A percentile compares a stretch with the other conserved stretches of the same genome.
phyloP scores from a whole-genome alignment of 768 basidiomycete species.

The Erythrobasidium yunnanense region DNA sequence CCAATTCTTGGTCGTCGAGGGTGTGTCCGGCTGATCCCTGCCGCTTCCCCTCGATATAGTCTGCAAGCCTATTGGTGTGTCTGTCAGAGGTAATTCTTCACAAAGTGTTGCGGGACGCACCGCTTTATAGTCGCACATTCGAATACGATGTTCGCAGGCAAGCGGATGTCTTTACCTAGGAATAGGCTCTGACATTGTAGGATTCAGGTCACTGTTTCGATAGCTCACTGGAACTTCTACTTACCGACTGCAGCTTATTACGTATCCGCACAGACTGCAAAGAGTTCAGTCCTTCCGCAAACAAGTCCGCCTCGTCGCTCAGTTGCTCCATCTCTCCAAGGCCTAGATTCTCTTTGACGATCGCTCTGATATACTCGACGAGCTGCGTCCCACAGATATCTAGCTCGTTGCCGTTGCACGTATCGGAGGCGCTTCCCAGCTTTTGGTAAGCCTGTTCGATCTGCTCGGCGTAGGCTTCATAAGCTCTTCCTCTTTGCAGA shows the following conservation, averaged over 20 bases:
- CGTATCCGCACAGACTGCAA: conserved; percentile 39
- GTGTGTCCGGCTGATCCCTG: not conserved
- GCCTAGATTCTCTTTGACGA: not conserved
- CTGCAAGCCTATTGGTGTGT: conserved; percentile 1
- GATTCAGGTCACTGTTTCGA: not conserved
- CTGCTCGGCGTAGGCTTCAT: conserved; percentile 38
- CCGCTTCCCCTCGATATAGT: conserved; percentile 6
- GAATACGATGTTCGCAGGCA: conserved; percentile 40
- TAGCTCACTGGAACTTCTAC: not conserved
- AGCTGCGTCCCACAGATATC: too few relatives aligned
- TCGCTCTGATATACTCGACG: not conserved
- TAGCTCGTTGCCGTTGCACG: too few relatives aligned
- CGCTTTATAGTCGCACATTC: conserved; percentile 36
- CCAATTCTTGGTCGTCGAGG: not conserved
- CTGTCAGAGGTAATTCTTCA: not conserved
- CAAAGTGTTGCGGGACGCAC: conserved; percentile 1
- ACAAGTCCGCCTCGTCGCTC: conserved; percentile 38
- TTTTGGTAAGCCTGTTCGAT: conserved; percentile 37
- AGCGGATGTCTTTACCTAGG: conserved; percentile 27
- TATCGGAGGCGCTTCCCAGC: too few relatives aligned
- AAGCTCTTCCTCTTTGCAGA: conserved; percentile 40
- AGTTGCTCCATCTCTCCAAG: conserved; percentile 25
- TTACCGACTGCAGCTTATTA: conserved; percentile 34
- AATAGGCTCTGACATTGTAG: conserved; percentile 27
- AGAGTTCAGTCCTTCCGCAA: conserved; percentile 40